Conservation (phyloP, 164 flowering plant species). For the Dillenia suffruticosa region DNA sequence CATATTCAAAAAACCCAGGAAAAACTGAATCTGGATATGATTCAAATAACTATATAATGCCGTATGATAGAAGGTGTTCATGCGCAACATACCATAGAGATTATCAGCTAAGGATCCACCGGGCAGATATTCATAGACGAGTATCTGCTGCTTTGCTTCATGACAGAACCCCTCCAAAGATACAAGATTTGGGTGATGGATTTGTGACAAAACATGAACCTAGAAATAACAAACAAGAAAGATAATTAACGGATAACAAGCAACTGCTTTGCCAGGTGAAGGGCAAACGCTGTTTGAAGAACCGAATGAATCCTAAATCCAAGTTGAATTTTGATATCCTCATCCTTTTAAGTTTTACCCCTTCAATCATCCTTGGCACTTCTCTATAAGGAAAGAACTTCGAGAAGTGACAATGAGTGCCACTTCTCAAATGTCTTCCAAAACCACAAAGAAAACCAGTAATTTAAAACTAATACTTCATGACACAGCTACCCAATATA, state of each 20-base stretch:
- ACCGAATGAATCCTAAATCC: no score
- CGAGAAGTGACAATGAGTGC: no score
- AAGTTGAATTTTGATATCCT: no score
- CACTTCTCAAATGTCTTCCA: no score
- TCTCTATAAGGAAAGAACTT: no score
- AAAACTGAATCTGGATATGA: neutral
- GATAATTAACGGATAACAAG: neutral
- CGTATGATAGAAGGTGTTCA: neutral
- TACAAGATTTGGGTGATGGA: slow-evolving; percentile 80
- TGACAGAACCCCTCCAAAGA: slow-evolving; percentile 76
- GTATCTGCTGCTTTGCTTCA: slow-evolving; percentile 75
- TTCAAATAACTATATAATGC: neutral
- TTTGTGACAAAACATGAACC: slow-evolving; percentile 73
- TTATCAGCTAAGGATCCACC: slow-evolving; percentile 81
- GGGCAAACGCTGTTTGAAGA: no score
- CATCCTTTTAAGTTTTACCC: no score
- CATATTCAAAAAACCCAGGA: neutral
- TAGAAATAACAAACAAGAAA: slow-evolving; percentile 15
- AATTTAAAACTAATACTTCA: no score
- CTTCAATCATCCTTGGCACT: no score
- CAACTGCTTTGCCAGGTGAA: no score
- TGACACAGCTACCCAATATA: no score
- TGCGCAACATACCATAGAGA: slow-evolving; percentile 59
- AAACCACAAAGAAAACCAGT: no score
- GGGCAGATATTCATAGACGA: slow-evolving; percentile 79